Evolutionary conservation across 2,329 filamentous ascomycete genomes (phyloP).

Genomic region (Exophiala alcalophila): DNA sequence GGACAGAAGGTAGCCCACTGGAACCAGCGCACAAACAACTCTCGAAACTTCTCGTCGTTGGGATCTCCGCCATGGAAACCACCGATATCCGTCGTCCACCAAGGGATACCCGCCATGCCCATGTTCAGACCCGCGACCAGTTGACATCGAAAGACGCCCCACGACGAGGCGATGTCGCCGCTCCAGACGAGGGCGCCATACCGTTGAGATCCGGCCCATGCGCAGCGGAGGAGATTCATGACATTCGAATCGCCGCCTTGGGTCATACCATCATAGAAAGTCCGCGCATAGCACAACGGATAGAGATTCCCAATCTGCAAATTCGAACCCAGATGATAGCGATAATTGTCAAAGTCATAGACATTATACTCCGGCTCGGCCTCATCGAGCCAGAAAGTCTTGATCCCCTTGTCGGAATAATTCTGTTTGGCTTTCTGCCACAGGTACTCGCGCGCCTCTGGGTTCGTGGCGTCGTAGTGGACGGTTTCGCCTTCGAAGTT

Average conservation of each 20-base stretch:
- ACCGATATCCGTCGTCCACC: conserved; percentile 70
- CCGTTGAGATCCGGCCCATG: conserved; percentile 59
- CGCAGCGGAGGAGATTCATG: conserved; percentile 57
- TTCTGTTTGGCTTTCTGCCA: conserved; percentile 59
- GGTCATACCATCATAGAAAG: conserved; percentile 60
- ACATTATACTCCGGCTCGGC: conserved; percentile 63
- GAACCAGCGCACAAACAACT: conserved; percentile 66
- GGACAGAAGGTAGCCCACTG: conserved; percentile 64
- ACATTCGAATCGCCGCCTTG: conserved; percentile 47
- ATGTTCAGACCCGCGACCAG: conserved; percentile 64
- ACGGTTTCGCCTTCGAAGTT: conserved; percentile 58
- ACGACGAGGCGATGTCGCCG: conserved; percentile 64
- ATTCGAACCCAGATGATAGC: conserved; percentile 56
- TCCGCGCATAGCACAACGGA: conserved; percentile 55
- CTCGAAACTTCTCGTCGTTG: conserved; percentile 54
- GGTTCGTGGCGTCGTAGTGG: conserved; percentile 63
- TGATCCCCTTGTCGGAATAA: conserved; percentile 61
- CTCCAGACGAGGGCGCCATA: conserved; percentile 66
- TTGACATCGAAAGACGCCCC: conserved; percentile 58
- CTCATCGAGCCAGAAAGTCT: conserved; percentile 66
- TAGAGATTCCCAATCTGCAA: conserved; percentile 59
- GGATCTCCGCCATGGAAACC: conserved; percentile 66
- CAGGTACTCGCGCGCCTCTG: conserved; percentile 55
- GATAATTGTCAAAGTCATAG: conserved; percentile 66
- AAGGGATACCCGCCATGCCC: conserved; percentile 61